Percentiles rank a stretch among this genome's conserved stretches.
Conservation (phyloP, 371 early-diverging fungal species). For the Dentiscutata heterogama region DNA sequence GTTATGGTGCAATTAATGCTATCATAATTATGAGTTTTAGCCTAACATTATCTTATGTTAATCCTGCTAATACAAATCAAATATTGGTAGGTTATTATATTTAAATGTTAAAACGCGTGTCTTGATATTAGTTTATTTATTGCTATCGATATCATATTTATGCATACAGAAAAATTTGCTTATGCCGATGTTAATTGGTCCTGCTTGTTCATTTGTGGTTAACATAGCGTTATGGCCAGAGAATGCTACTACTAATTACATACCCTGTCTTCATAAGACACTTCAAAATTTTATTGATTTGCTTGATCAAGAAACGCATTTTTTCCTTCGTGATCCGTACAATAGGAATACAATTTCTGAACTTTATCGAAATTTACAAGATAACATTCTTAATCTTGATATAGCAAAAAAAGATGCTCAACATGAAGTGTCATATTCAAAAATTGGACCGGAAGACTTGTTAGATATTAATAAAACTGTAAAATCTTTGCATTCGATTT, state of each 20-base stretch:
- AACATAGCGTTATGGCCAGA: constrained; percentile 33
- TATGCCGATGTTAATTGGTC: constrained; percentile 36
- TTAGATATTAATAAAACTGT: constrained; percentile 22
- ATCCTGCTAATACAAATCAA: not conserved
- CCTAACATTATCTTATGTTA: constrained; percentile 5
- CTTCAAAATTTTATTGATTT: constrained; percentile 30
- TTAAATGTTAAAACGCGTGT: not conserved
- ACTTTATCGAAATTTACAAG: constrained; percentile 9
- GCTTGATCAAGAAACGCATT: constrained; percentile 37
- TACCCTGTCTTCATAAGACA: constrained; percentile 17
- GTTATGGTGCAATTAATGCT: constrained; percentile 29
- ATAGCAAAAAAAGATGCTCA: constrained; percentile 3
- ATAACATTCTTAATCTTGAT: constrained; percentile 29
- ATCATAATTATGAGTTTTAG: constrained; percentile 8
- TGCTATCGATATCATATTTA: not conserved
- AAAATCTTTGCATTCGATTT: constrained; percentile 18
- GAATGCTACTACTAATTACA: constrained; percentile 35
- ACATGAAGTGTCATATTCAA: constrained; percentile 35
- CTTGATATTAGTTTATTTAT: too few relatives aligned
- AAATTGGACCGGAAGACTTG: constrained; percentile 26
- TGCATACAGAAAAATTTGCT: not conserved
- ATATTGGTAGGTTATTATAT: constrained; percentile 15
- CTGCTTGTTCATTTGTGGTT: constrained; percentile 2
- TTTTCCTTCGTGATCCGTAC: constrained; percentile 20
- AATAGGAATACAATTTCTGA: constrained; percentile 3